Percentiles rank a stretch among this genome's conserved stretches.
These are phyloP conservation scores for Scheffersomyces lignosus DNA, from an alignment of 805 yeast genomes.

Conservation along the genomic window DNA sequence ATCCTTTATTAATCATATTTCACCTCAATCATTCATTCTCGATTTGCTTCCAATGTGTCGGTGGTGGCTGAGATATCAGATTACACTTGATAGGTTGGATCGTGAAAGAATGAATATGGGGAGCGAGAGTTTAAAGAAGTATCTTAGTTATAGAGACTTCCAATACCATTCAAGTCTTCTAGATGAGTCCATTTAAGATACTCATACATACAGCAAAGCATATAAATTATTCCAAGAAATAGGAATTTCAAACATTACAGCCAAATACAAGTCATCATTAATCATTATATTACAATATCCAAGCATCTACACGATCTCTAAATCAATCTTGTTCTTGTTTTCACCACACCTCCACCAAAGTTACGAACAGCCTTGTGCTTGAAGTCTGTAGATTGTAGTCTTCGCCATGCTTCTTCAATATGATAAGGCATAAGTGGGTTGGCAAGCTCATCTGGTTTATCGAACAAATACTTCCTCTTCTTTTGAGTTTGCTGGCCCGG, in stretches of 20 bases:
- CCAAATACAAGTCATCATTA: not conserved
- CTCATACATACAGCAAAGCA: not conserved
- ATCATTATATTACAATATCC: not conserved
- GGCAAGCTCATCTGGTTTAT: constrained; percentile 83
- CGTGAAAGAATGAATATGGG: constrained; percentile 10
- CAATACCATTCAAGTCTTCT: constrained; percentile 18
- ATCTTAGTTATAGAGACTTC: constrained; percentile 37
- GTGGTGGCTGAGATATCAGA: constrained; percentile 36
- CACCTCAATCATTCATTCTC: constrained; percentile 22
- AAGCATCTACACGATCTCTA: constrained; percentile 12
- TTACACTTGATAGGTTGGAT: constrained; percentile 22
- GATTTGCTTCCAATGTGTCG: constrained; percentile 36
- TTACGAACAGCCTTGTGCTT: constrained; percentile 65
- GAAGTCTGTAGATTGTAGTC: constrained; percentile 59
- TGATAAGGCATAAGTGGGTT: constrained; percentile 78
- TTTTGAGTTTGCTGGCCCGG: constrained; percentile 31
- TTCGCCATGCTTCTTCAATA: constrained; percentile 86
- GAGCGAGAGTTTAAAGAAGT: constrained; percentile 23
- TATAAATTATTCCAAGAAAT: not conserved
- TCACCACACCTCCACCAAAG: constrained; percentile 68
- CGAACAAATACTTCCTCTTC: constrained; percentile 63
- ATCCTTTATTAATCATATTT: constrained; percentile 27
- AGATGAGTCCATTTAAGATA: constrained; percentile 8
- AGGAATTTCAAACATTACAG: not conserved
- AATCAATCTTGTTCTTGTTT: constrained; percentile 52